phyloP scores from a whole-genome alignment of 192 early-diverging fungal species.

The Umbelopsis sp. region DNA sequence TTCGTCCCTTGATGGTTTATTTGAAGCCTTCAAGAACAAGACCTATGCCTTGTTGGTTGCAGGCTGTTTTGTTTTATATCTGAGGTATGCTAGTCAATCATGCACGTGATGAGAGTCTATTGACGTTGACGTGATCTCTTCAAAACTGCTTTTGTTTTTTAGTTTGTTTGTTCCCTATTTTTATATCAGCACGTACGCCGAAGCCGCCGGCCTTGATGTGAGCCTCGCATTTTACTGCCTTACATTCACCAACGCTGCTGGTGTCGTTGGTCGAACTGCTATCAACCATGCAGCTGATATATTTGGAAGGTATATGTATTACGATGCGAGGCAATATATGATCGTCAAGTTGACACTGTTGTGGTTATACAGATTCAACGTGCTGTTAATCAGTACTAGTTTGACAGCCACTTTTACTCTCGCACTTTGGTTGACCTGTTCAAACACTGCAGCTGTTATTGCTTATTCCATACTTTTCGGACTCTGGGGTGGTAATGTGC shows the following conservation, averaged over 20 bases:
- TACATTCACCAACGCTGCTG: background rate
- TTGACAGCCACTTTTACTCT: conserved; percentile 8
- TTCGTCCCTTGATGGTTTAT: background rate
- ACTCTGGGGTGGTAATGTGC: conserved; percentile 5
- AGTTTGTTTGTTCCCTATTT: background rate
- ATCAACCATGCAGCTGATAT: background rate
- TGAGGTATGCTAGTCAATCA: background rate
- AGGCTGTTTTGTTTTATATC: conserved; percentile 2
- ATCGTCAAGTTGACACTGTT: too few species aligned
- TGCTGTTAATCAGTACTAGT: background rate
- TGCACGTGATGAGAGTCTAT: background rate
- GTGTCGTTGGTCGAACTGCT: background rate
- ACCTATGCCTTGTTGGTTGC: conserved; percentile 3
- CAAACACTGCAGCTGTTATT: conserved; percentile 6
- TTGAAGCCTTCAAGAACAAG: background rate
- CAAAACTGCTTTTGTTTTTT: background rate
- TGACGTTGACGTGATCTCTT: background rate
- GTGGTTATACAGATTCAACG: conserved; percentile 6
- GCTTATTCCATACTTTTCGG: conserved; percentile 16
- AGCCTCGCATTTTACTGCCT: background rate
- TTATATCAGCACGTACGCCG: background rate
- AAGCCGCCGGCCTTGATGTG: background rate
- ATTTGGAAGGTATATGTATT: conserved; percentile 4
- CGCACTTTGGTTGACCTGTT: conserved; percentile 7
- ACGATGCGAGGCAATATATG: too few species aligned